Base-by-base conservation (phyloP, 2,329 filamentous ascomycete genomes). In the Clarireedia paspali region DNA sequence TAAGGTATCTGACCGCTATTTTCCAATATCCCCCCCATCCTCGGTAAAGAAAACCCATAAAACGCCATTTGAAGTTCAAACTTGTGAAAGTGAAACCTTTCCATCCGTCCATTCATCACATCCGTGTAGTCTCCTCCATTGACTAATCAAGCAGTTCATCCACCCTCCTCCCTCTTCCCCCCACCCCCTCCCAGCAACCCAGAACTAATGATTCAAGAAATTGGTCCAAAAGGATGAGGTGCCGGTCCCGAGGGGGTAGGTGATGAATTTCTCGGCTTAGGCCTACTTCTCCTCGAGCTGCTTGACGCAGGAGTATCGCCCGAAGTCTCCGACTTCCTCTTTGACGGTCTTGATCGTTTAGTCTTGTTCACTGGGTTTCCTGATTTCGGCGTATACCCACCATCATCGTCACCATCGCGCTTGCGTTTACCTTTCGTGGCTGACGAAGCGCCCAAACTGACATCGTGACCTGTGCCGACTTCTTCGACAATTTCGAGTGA, bases 351-450 rank as follows among this genome's bases (percentile, higher is more conserved):
- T 20, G 63, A 55, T 55, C 67, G 68, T 47, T 66, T 67, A 5
- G 44, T 52, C 44, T 67, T 67, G 14, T 63, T 64, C 47, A 62
- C 59, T 36, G 61, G 53, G 7, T 60, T 55, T 3, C 80, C 81
- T 2, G 77, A 77, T 61, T 82, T 81, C 2, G 81, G 80, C 57
- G 80, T 74, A 66, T 84, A 84, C 4, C 81, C 80, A 24, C 60
- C 60, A 0, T 71, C 69, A 59, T 85, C 82, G 6, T 84, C 82
- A 36, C 82, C 80, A 27, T 69, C 67, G 9, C 68, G 61, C 59
- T 67, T 68, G 14, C 77, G 67, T 70, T 79, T 79, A 39, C 57
- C 74, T 36, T 63, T 65, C 2, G 39, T 56, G 6, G 57, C 42
- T 12, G 57, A 55, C 2, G 56, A 53, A 5, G 63, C 64, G 14